These are phyloP conservation scores for Epichloe baconii DNA, from an alignment of 2,329 filamentous ascomycete species.

Conservation along the genomic window DNA sequence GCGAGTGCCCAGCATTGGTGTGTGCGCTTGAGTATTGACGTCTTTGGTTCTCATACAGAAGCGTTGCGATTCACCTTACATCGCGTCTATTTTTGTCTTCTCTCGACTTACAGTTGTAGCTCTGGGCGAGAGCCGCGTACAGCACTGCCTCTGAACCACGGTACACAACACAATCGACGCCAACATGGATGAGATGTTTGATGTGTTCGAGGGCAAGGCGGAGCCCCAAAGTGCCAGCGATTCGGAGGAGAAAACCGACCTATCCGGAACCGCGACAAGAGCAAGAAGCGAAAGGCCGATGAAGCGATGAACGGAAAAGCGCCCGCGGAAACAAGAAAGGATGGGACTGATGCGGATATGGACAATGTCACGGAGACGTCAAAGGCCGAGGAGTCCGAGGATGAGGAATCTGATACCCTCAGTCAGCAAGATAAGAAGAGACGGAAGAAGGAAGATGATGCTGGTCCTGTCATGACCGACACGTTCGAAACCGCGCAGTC, in stretches of 20 bases:
- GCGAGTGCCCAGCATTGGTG: slow-evolving; percentile 12
- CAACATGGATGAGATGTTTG: slow-evolving; percentile 66
- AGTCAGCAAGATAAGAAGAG: slow-evolving; percentile 48
- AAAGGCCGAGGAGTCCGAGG: slow-evolving; percentile 21
- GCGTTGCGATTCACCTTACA: background rate
- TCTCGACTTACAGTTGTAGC: background rate
- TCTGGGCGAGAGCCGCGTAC: background rate
- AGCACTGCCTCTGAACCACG: background rate
- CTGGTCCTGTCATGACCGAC: slow-evolving; percentile 71
- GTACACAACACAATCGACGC: background rate
- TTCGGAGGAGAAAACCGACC: slow-evolving; percentile 32
- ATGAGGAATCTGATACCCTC: slow-evolving; percentile 27
- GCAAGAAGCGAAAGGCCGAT: slow-evolving; percentile 78
- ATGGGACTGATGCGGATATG: slow-evolving; percentile 19
- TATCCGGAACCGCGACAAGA: slow-evolving; percentile 44
- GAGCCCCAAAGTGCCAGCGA: slow-evolving; percentile 28
- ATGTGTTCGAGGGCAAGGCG: slow-evolving; percentile 60
- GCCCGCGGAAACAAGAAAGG: slow-evolving; percentile 6
- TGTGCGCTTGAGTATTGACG: slow-evolving; percentile 4
- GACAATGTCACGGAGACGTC: slow-evolving; percentile 30
- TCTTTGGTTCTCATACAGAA: background rate
- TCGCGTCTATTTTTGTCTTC: background rate
- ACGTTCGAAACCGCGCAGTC: slow-evolving; percentile 91
- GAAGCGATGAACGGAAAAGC: slow-evolving; percentile 52
- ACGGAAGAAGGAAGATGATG: slow-evolving; percentile 51